Conservation (phyloP, 2,329 filamentous ascomycete species). For the Neoscytalidium dimidiatum region DNA sequence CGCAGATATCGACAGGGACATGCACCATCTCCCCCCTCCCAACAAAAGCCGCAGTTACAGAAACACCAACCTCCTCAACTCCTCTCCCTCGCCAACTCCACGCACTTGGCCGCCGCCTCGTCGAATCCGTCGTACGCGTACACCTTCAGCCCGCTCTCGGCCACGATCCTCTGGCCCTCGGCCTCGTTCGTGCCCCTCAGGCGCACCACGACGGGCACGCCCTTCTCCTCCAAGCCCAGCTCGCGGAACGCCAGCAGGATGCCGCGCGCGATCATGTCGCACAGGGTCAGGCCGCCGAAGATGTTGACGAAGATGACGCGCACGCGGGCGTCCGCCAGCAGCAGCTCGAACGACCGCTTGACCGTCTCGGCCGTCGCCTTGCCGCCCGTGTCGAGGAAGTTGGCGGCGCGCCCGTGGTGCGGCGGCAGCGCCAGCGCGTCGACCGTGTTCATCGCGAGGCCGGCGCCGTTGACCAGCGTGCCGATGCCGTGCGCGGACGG, state of each 20-base stretch:
- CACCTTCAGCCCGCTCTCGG: constrained; percentile 66
- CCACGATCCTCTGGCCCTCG: constrained; percentile 68
- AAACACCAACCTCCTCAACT: background rate
- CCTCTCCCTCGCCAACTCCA: constrained; percentile 52
- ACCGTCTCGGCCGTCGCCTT: constrained; percentile 85
- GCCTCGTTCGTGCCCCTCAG: constrained; percentile 75
- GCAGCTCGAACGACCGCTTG: constrained; percentile 71
- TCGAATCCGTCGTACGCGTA: constrained; percentile 75
- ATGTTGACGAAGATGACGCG: constrained; percentile 73
- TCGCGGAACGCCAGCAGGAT: constrained; percentile 73
- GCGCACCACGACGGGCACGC: constrained; percentile 72
- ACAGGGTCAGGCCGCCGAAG: constrained; percentile 69
- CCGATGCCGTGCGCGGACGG: constrained; percentile 63
- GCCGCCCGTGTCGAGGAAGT: constrained; percentile 88
- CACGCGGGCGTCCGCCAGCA: constrained; percentile 71
- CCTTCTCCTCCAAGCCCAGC: constrained; percentile 56
- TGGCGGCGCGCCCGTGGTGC: constrained; percentile 67
- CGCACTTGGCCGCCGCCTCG: constrained; percentile 68
- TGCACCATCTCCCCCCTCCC: background rate
- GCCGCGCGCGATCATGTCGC: constrained; percentile 79
- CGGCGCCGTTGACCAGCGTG: constrained; percentile 85
- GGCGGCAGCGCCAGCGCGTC: constrained; percentile 66
- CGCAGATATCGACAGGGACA: background rate
- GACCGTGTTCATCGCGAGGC: constrained; percentile 87
- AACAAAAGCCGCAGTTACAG: background rate